Conservation (phyloP, 805 yeast species). For the Maudiozyma pseudohumilis region DNA sequence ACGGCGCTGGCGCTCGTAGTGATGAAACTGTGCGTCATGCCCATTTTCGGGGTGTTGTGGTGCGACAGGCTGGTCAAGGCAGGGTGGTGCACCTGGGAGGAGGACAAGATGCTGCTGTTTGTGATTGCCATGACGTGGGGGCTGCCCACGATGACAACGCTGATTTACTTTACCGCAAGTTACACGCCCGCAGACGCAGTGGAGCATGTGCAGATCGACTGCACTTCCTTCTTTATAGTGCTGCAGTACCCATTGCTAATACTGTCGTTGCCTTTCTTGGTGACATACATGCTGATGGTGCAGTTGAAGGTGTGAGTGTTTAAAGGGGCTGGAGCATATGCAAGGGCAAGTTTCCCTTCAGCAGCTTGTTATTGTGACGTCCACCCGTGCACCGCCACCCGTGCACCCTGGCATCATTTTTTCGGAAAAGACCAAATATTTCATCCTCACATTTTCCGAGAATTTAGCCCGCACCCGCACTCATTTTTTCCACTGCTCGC, state of each 20-base stretch:
- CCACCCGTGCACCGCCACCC: constrained; percentile 1
- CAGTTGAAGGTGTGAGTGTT: constrained; percentile 20
- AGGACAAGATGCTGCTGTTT: constrained; percentile 51
- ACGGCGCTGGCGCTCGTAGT: constrained; percentile 51
- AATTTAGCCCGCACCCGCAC: neutral
- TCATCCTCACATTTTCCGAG: neutral
- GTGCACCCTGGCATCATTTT: neutral
- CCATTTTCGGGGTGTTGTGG: constrained; percentile 67
- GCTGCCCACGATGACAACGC: constrained; percentile 81
- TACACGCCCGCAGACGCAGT: constrained; percentile 53
- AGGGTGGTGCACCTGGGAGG: constrained; percentile 51
- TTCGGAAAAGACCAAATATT: no score
- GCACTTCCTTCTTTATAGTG: constrained; percentile 66
- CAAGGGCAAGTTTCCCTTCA: neutral
- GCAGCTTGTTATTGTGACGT: no score
- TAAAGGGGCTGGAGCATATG: neutral
- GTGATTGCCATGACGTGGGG: constrained; percentile 70
- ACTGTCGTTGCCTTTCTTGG: constrained; percentile 63
- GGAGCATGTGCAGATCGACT: constrained; percentile 57
- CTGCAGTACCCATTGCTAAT: constrained; percentile 62
- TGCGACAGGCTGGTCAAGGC: constrained; percentile 51
- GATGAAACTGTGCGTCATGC: constrained; percentile 58
- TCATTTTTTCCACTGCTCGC: neutral
- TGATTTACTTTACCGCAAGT: constrained; percentile 80
- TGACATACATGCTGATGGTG: constrained; percentile 27